Base-by-base conservation (phyloP, 495 filamentous ascomycete species). In the Amphirosellinia nigrospora region DNA sequence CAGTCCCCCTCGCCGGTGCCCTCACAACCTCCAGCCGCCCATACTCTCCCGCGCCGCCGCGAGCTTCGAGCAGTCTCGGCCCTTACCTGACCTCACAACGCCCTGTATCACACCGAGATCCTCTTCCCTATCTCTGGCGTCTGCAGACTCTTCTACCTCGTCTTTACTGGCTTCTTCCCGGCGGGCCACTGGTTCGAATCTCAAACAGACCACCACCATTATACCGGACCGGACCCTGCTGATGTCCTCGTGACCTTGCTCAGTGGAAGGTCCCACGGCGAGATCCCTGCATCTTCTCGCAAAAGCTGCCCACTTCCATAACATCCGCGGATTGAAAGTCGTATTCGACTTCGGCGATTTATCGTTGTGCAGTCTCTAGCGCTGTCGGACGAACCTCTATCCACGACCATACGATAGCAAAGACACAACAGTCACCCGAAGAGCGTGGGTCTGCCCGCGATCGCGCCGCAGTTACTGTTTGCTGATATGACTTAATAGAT, bases 291-390 rank as follows among this genome's bases (percentile, higher is more conserved):
- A 58, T 56, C 66, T 30, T 15, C 7, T 60, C 66, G 10, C 50
- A 11, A n/a, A 68, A 60, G 21, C 13, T 21, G 30, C 50, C 68
- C n/a, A 68, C 64, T 61, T 75, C 70, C n/a, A 83, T 83, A 66
- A 79, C 75, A 28, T 68, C 86, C 64, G 79, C 80, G 30, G 82
- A 84, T 41, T 68, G 85, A 39, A 73, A 79, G 61, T 82, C 15
- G 86, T 90, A n/a, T 89, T 97, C 70, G 89, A 94, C 72, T 98
- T 98, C 80, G 88, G 85, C 15, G 90, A 85, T 2, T 79, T 94
- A 46, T 91, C 90, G 75, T 79, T 99, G n/a, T n/a, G 53, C 85
- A 89, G 60, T 92, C 93, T 67, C 92, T 96, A 71, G 87, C 87
- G 34, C 75, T 79, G 62, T 78, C 82, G 28, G 77, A 83, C 55